Percentiles rank a stretch among this genome's conserved stretches.
Conservation (phyloP, 2,329 filamentous ascomycete genomes). For the Pyricularia sp. region DNA sequence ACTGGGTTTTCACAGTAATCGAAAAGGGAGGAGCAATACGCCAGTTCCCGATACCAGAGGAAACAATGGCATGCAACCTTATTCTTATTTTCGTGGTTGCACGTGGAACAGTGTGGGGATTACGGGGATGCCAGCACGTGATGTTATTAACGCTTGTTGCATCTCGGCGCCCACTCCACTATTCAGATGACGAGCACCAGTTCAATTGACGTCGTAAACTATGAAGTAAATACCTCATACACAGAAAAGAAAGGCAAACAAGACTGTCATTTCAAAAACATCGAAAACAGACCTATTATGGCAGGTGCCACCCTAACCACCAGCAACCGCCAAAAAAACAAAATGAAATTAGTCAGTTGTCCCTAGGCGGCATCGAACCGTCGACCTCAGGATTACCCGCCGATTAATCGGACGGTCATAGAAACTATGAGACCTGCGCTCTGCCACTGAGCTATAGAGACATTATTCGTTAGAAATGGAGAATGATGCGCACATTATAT, state of each 20-base stretch:
- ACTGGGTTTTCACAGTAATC: background rate
- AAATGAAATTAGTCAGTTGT: background rate
- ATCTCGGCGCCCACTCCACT: too few relatives aligned
- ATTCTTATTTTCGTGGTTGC: background rate
- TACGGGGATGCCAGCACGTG: background rate
- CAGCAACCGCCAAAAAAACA: too few relatives aligned
- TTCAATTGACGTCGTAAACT: background rate
- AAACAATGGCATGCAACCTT: background rate
- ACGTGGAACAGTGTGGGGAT: background rate
- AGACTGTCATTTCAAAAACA: background rate
- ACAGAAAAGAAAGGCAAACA: background rate
- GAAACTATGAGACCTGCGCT: background rate
- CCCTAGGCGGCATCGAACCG: background rate
- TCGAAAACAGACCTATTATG: too few relatives aligned
- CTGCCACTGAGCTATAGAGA: background rate
- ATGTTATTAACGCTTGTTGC: background rate
- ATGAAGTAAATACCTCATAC: background rate
- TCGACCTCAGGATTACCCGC: background rate
- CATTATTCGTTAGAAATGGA: background rate
- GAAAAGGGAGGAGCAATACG: background rate
- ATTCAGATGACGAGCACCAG: background rate
- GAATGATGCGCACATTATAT: fast-evolving
- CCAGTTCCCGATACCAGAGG: background rate
- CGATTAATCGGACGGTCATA: background rate
- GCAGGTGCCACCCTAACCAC: too few relatives aligned